Base-by-base conservation (phyloP, 1,284 basidiomycete genomes). In the Apiotrichum veenhuisii region DNA sequence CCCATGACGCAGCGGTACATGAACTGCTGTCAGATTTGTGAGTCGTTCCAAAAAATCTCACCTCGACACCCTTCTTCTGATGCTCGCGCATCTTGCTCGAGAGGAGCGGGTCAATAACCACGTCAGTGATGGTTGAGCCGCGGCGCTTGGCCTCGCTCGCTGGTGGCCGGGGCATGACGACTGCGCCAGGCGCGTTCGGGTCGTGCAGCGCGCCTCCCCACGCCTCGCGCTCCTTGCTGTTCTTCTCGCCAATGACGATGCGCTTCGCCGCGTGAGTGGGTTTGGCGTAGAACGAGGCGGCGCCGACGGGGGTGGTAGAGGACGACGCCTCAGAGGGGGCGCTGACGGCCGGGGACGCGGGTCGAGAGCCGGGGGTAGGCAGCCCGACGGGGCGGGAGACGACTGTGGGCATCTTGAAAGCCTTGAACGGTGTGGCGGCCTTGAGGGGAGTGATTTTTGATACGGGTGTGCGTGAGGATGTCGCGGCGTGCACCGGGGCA, bases 1-100 rank as follows among this genome's bases (percentile, higher is more conserved):
- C 94, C 94, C 91, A 97, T 97, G 22, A 95, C 89, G 64, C 88
- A 90, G 72, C 95, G 91, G 73, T 99, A 99, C 80, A 99, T 81
- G 74, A 98, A 99, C 72, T 86, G 58, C 9, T 9, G 45, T 67
- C 55, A 65, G 61, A 27, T 48, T 9, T 1, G 5, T 15, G 27
- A 45, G 8, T n/a, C 8, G n/a, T 11, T 30, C 20, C 10, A 25
- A 46, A 18, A n/a, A 30, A 26, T 56, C 71, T 58, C 44, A 72
- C 73, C 56, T 75, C 73, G 37, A 77, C 68, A 82, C 94, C 94
- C 80, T 96, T 91, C 50, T 84, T 81, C 72, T 99, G 96, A 78
- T 99, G 96, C 3, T 88, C 85, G 45, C 95, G 83, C 74, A 98
- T 83, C 54, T 84, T 83, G 48, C 83, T 82, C 1, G 84, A 79